Percentiles rank a stretch among this genome's conserved stretches.
Conservation (phyloP, 805 yeast species). For the Citeromyces nyonsensis region DNA sequence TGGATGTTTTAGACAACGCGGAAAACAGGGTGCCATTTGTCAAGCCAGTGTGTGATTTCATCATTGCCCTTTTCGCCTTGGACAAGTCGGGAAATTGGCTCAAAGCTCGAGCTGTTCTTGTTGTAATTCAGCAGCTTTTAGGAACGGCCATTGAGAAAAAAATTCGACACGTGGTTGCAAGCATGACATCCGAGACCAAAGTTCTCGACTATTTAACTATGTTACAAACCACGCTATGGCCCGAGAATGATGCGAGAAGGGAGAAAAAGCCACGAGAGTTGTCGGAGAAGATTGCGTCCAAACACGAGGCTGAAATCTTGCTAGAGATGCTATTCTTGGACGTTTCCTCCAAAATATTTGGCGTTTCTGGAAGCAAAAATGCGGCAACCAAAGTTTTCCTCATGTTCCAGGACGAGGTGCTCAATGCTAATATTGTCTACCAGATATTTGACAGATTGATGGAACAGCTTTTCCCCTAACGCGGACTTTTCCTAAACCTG, state of each 20-base stretch:
- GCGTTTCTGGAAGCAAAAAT: constrained; percentile 40
- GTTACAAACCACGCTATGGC: constrained; percentile 25
- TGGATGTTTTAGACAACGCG: constrained; percentile 1
- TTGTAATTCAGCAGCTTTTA: constrained; percentile 69
- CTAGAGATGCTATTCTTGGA: constrained; percentile 25
- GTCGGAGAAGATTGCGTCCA: constrained; percentile 33
- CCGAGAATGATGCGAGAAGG: constrained; percentile 30
- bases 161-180: constrained; percentile 23
- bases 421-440: constrained; percentile 51
- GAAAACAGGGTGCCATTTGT: constrained; percentile 33
- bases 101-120: constrained; percentile 69
- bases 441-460: constrained; percentile 43
- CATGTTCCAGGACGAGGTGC: constrained; percentile 57
- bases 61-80: constrained; percentile 52
- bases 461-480: constrained; percentile 28
- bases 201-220: constrained; percentile 21
- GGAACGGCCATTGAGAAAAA: constrained; percentile 76
- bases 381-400: constrained; percentile 49
- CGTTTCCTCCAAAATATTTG: constrained; percentile 57
- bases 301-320: constrained; percentile 31
- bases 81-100: constrained; percentile 55
- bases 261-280: constrained; percentile 27
- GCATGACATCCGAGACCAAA: constrained; percentile 23
- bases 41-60: constrained; percentile 67
- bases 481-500: no score